Percentiles rank a stretch among this genome's conserved stretches.
Conservation (phyloP, 2,329 filamentous ascomycete genomes). For the Onygena corvina region DNA sequence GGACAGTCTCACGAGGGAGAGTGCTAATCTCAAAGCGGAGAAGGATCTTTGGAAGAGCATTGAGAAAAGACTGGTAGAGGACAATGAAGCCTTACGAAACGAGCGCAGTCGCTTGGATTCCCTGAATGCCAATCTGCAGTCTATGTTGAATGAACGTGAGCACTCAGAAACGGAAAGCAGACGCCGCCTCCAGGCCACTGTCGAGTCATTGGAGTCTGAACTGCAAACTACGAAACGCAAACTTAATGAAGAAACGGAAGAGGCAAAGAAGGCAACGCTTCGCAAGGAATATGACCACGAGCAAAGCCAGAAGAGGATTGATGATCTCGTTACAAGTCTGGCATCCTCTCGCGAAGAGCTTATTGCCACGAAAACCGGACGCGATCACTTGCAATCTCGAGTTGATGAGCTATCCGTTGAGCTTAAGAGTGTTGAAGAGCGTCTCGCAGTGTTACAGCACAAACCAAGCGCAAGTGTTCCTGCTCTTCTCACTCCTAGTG, state of each 20-base stretch:
- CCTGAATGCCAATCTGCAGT: constrained; percentile 72
- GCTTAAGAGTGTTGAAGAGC: constrained; percentile 78
- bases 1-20: constrained; percentile 82
- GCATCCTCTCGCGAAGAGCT: constrained; percentile 76
- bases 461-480: constrained; percentile 47
- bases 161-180: constrained; percentile 69
- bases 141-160: constrained; percentile 82
- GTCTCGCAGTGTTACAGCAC: constrained; percentile 68
- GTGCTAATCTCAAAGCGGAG: constrained; percentile 84
- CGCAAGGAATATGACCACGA: constrained; percentile 84
- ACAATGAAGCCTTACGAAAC: constrained; percentile 72
- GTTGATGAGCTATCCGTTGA: constrained; percentile 85
- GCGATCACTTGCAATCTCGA: constrained; percentile 76
- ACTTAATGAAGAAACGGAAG: constrained; percentile 69
- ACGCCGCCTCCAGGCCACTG: constrained; percentile 63
- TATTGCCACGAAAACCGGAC: constrained; percentile 70
- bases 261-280: constrained; percentile 66
- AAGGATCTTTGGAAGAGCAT: constrained; percentile 92
- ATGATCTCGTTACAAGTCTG: constrained; percentile 73
- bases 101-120: constrained; percentile 76
- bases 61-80: constrained; percentile 73
- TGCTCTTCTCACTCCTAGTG: constrained; percentile 37
- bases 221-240: constrained; percentile 68
- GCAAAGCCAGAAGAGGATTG: constrained; percentile 80
- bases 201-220: constrained; percentile 70